Base-by-base conservation (phyloP, 2,329 filamentous ascomycete species). In the Penicillium sp. region DNA sequence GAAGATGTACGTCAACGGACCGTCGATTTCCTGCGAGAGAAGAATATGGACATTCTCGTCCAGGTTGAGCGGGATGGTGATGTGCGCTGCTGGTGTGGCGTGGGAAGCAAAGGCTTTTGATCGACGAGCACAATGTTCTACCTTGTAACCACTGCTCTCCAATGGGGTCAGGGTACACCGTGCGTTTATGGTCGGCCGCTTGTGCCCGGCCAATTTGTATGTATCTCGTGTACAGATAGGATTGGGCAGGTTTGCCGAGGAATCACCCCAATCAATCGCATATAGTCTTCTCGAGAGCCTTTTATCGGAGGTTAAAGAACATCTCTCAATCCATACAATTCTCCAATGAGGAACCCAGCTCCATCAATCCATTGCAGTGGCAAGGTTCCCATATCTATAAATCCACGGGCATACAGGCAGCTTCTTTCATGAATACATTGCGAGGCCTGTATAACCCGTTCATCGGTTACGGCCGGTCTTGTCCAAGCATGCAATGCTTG, bases 21-120 rank as follows among this genome's bases (percentile, higher is more conserved):
- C 0, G 76, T 79, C 37, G 78, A 81, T 36, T 93, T 90, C 58
- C 75, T 95, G 18, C 72, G 78, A 7, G 80, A 81, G 43, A 80
- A 87, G 56, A 81, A 83, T 35, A 86, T 96, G 72, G 85, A 95
- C 62, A 82, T 90, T 11, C 83, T 95, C 22, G 80, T 96, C 4
- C 92, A 96, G 70, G 87, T 95, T 1, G 92, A 96, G 70, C 77
- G 86, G 39, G 89, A 95, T 63, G 88, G 87, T 0, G 89, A 95
- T 42, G 74, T 73, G 4, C 71, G 75, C 49, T 85, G 82, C 62
- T 85, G 81, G 81, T 85, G 82, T 64, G 78, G 78, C 19, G 75
- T 77, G 11, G 77, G 76, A 11, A 67, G 60, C 46, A 69, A 66
- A 41, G 51, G 14, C 36, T 57, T 56, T 9, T 64, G 36, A 57